A percentile compares a stretch with the other conserved stretches of the same genome.
These are phyloP conservation scores for Bretschneidera sinensis DNA, from an alignment of 345 rosid genomes.

Conservation along the genomic window DNA sequence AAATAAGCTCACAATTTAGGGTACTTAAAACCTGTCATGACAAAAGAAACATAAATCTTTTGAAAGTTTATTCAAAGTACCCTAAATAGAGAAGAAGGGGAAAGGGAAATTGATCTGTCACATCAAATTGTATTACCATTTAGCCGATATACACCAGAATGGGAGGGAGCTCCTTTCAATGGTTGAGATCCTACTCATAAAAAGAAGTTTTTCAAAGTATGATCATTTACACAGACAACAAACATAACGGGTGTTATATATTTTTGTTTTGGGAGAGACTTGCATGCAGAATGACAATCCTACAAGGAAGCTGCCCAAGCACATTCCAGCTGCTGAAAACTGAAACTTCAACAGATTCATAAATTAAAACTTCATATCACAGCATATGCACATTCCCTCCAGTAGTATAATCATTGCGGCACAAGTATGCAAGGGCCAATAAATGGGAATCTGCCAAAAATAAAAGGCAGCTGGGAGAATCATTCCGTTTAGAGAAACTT, in stretches of 20 bases:
- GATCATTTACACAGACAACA: neutral
- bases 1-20: too few relatives aligned
- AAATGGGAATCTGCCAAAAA: conserved; percentile 99
- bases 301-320: conserved; percentile 62
- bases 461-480: conserved; percentile 93
- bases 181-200: neutral
- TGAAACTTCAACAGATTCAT: too few relatives aligned
- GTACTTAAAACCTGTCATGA: too few relatives aligned
- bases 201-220: neutral
- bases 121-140: neutral
- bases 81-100: too few relatives aligned
- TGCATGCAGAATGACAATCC: conserved; percentile 51
- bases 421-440: conserved; percentile 90
- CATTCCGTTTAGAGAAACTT: conserved; percentile 61
- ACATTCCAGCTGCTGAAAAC: conserved; percentile 80
- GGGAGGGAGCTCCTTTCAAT: neutral
- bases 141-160: neutral
- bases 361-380: neutral
- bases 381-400: conserved; percentile 69
- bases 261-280: too few relatives aligned
- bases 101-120: too few relatives aligned
- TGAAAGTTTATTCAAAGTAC: too few relatives aligned
- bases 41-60: too few relatives aligned
- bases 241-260: too few relatives aligned
- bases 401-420: conserved; percentile 85